Conservation (phyloP, 2,329 filamentous ascomycete genomes). For the Neopestalotiopsis sp. region DNA sequence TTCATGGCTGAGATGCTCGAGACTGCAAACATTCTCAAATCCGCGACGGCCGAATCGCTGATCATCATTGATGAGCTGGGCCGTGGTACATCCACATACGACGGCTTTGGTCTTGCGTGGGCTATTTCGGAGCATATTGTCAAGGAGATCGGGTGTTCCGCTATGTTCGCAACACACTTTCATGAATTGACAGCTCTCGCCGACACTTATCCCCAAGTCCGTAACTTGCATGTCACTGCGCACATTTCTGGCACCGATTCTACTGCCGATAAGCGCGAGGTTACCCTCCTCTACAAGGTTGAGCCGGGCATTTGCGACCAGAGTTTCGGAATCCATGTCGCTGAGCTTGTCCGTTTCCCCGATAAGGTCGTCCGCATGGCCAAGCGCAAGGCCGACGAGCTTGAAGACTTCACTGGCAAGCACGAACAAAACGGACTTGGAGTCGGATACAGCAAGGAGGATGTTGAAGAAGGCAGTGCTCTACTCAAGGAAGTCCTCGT, state of each 20-base stretch:
- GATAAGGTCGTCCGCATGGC: conserved; percentile 98
- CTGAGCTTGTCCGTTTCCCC: conserved; percentile 94
- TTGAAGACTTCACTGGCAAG: conserved; percentile 91
- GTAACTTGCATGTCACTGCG: conserved; percentile 94
- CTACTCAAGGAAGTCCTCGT: conserved; percentile 83
- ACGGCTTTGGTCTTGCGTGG: conserved; percentile 98
- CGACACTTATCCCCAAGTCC: conserved; percentile 84
- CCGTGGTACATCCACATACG: conserved; percentile 95
- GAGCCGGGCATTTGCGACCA: conserved; percentile 96
- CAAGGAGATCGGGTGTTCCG: conserved; percentile 91
- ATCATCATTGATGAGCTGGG: conserved; percentile 99
- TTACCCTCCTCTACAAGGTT: conserved; percentile 96
- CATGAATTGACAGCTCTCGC: conserved; percentile 94
- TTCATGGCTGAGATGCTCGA: conserved; percentile 99
- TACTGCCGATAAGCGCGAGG: conserved; percentile 69
- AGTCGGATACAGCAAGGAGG: conserved; percentile 74
- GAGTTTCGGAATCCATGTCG: conserved; percentile 97
- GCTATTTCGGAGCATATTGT: conserved; percentile 98
- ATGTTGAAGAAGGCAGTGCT: conserved; percentile 86
- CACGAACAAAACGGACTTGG: conserved; percentile 62
- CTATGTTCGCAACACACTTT: conserved; percentile 97
- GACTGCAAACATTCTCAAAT: conserved; percentile 97
- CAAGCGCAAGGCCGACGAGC: conserved; percentile 96
- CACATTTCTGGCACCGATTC: conserved; percentile 70
- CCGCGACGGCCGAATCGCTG: conserved; percentile 89